Evolutionary conservation across 306 rosid species (phyloP), one percentile per base, ranked within the genome.

Genomic region (Macrotyloma uniflorum): DNA sequence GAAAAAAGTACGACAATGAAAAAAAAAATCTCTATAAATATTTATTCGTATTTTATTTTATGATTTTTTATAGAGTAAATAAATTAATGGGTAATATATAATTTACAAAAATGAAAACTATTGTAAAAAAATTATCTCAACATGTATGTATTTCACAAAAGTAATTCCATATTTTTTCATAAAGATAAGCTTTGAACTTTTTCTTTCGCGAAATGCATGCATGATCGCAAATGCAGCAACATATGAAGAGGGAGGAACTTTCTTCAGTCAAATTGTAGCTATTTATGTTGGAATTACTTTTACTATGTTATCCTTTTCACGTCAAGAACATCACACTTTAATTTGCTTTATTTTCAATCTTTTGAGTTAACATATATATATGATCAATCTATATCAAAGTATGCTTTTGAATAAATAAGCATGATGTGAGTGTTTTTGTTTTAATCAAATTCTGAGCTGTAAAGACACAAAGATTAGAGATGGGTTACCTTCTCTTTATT

Each of bases 321-420:
- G 61, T 47, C 28, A 47, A 69, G 55, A 47, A 46, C n/a, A 15
- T 8, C 65, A 65, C 42, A 8, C 55, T 55, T 40, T 45, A 79
- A 59, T 49, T 70, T 58, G 12, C n/a, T 79, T 47, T 51, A 11
- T 49, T 59, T 47, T 58, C 58, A 28, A 19, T 69, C 58, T 20
- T 68, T 45, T 4, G 24, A 54, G 40, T 15, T 38, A 55, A 40
- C n/a, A 33, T 53, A 20, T 20, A 53, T 3, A 38, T 26, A 2
- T 22, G 76, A 20, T 53, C 65, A 35, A 54, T 53, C 51, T 35
- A 35, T 53, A 68, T 68, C 74, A 43, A 24, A 3, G 15, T 1
- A 45, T 16, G 24, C 58, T 68, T 61, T 68, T 68, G 23, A 65
- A 43, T 68, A 43, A 45, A 24, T 43, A 68, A 16, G 54, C 40